Conservation (phyloP, 148 eudicot genomes). For the Arbutus unedo region DNA sequence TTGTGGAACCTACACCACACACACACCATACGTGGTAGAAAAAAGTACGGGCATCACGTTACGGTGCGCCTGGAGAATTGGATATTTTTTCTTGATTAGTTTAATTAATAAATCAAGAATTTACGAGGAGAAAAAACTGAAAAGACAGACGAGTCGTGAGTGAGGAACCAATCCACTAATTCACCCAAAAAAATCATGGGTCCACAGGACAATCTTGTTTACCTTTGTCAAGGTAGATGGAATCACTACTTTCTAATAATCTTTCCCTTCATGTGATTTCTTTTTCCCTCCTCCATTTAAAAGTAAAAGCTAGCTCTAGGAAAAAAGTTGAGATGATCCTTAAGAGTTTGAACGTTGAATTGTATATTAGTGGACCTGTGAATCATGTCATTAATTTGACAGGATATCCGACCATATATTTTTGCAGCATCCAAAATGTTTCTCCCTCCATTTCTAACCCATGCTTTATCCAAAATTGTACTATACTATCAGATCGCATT, state of each 20-base stretch:
- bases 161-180: too few relatives aligned
- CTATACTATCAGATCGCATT: neutral
- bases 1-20: too few relatives aligned
- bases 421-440: neutral
- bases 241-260: conserved; percentile 14
- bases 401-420: neutral
- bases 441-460: neutral
- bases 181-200: too few relatives aligned
- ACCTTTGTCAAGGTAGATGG: conserved; percentile 1
- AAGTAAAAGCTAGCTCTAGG: neutral
- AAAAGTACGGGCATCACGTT: too few relatives aligned
- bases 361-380: neutral
- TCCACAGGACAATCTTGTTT: neutral
- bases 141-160: too few relatives aligned
- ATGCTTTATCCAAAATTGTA: conserved; percentile 9
- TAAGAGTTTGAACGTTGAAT: conserved; percentile 14
- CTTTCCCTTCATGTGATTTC: conserved; percentile 3
- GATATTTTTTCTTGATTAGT: too few relatives aligned
- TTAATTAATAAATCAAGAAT: too few relatives aligned
- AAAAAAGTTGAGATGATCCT: neutral
- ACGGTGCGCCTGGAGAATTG: too few relatives aligned
- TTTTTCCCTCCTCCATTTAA: neutral
- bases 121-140: too few relatives aligned
- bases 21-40: too few relatives aligned
- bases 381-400: neutral